Percentiles rank a stretch among this genome's conserved stretches.
Evolutionary conservation across 2,329 filamentous ascomycete genomes (phyloP).

Genomic region (Raffaelea albimanens): DNA sequence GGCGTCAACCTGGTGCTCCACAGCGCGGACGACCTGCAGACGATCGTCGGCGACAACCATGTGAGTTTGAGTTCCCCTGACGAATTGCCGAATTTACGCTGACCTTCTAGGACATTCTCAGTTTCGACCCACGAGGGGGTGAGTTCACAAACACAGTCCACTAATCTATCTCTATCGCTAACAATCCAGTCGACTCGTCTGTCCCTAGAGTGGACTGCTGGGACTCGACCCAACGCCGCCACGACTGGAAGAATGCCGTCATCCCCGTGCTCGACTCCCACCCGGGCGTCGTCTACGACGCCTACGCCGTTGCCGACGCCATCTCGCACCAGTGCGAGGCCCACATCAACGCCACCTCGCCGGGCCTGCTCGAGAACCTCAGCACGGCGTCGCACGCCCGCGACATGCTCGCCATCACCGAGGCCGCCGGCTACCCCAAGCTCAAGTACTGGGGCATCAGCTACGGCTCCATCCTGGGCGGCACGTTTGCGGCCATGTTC

Average conservation of each 20-base stretch:
- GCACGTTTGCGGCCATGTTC: constrained; percentile 40
- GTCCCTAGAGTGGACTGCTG: constrained; percentile 43
- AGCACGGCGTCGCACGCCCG: constrained; percentile 34
- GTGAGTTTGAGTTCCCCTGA: constrained; percentile 18
- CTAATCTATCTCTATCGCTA: neutral
- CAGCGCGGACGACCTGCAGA: constrained; percentile 25
- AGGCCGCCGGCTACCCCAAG: constrained; percentile 29
- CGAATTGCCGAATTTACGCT: neutral
- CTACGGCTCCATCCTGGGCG: constrained; percentile 43
- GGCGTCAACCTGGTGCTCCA: constrained; percentile 25
- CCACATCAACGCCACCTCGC: constrained; percentile 22
- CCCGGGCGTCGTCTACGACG: constrained; percentile 34
- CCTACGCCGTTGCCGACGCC: constrained; percentile 30
- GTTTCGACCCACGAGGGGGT: constrained; percentile 40
- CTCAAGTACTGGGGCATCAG: constrained; percentile 45
- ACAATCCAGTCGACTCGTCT: constrained; percentile 30
- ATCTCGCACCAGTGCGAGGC: constrained; percentile 33
- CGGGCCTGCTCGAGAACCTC: constrained; percentile 26
- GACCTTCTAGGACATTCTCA: constrained; percentile 32
- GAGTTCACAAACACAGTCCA: constrained; percentile 7
- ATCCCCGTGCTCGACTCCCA: constrained; percentile 36
- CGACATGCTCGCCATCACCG: constrained; percentile 37
- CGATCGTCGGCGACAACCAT: constrained; percentile 36
- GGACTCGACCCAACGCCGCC: constrained; percentile 28
- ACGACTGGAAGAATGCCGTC: constrained; percentile 32